phyloP scores from a whole-genome alignment of 2,329 filamentous ascomycete species.

The Daldinia eschscholtzii region DNA sequence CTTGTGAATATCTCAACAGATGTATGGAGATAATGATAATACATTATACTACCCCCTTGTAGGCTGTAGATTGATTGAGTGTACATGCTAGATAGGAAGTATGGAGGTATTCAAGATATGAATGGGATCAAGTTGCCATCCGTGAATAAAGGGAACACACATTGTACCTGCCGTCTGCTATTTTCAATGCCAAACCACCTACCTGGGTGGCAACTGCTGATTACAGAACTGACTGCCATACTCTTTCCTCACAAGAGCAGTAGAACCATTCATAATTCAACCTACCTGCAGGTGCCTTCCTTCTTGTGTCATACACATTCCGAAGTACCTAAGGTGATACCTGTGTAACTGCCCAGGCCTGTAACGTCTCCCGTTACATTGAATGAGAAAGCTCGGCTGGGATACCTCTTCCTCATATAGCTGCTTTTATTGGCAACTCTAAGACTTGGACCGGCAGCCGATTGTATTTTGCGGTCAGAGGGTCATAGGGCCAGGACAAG shows the following conservation, averaged over 20 bases:
- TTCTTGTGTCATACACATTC: constrained; percentile 15
- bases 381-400: too few relatives aligned
- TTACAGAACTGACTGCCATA: constrained; percentile 1
- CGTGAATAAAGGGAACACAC: neutral
- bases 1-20: constrained; percentile 9
- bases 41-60: constrained; percentile 26
- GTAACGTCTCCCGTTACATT: neutral
- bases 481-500: constrained; percentile 8
- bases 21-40: constrained; percentile 11
- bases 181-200: neutral
- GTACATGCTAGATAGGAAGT: neutral
- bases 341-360: neutral
- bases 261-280: constrained; percentile 10
- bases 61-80: neutral
- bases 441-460: neutral
- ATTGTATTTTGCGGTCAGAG: constrained; percentile 7
- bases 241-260: constrained; percentile 25
- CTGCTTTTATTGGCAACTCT: neutral
- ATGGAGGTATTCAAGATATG: neutral
- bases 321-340: neutral
- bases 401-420: neutral
- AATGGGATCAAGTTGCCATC: neutral
- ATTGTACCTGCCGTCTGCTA: neutral
- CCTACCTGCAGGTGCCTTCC: constrained; percentile 16
- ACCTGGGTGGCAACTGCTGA: constrained; percentile 3